Evolutionary conservation across 352 stramenopile genomes (phyloP).

Genomic region (Phytophthora cajani): DNA sequence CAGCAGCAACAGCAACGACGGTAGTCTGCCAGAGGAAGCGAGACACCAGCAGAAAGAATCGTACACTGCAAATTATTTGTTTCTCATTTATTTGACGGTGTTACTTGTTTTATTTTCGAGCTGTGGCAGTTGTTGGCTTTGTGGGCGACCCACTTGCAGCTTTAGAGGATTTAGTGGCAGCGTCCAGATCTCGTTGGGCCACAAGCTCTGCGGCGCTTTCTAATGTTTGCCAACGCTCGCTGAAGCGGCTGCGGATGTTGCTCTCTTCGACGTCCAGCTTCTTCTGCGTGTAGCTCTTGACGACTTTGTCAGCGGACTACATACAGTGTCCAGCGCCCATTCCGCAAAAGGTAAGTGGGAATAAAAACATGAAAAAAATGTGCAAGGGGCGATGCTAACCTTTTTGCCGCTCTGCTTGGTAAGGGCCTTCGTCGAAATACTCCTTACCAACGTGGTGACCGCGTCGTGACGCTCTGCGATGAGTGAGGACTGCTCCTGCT

Average conservation of each 20-base stretch:
- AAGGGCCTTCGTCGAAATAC: slow-evolving; percentile 45
- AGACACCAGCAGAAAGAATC: not conserved
- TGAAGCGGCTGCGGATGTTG: slow-evolving; percentile 39
- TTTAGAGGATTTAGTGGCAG: slow-evolving; percentile 1
- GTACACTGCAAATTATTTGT: slow-evolving; percentile 4
- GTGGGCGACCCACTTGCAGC: not conserved
- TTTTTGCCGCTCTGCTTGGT: slow-evolving; percentile 51
- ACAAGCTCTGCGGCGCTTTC: slow-evolving; percentile 26
- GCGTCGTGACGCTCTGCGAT: slow-evolving; percentile 37
- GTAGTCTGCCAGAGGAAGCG: not conserved
- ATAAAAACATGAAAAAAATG: too few species aligned
- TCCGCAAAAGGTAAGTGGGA: not conserved
- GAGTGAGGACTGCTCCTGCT: slow-evolving; percentile 32
- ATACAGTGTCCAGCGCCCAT: slow-evolving; percentile 8
- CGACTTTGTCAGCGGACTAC: slow-evolving; percentile 23
- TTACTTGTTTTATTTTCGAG: slow-evolving; percentile 2
- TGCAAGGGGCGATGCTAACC: not conserved
- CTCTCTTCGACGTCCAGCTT: slow-evolving; percentile 48
- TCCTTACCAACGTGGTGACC: slow-evolving; percentile 40
- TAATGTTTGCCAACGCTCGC: slow-evolving; percentile 45
- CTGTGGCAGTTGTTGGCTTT: not conserved
- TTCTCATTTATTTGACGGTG: not conserved
- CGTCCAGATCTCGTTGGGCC: slow-evolving; percentile 19
- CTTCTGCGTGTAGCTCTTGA: slow-evolving; percentile 51
- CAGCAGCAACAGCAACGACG: slow-evolving; percentile 10